A percentile compares a stretch with the other conserved stretches of the same genome.
phyloP scores from a whole-genome alignment of 176 grass and related monocot species.

The Panicum miliaceum region DNA sequence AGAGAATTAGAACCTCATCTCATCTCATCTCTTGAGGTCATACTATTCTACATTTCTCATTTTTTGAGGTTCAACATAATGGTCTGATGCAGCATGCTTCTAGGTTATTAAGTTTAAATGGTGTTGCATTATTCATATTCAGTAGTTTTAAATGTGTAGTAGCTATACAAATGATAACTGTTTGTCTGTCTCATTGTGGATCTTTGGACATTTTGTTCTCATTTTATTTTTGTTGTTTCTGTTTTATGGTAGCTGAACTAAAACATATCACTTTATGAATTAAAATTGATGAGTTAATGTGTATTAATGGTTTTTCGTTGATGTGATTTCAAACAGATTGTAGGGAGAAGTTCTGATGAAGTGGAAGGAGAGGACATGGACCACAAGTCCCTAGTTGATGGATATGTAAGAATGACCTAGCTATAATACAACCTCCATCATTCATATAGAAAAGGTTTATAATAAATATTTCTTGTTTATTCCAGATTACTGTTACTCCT shows the following conservation, averaged over 20 bases:
- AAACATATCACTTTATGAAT: not conserved
- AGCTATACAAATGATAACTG: conserved; percentile 25
- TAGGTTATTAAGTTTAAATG: conserved; percentile 21
- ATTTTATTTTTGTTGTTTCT: conserved; percentile 17
- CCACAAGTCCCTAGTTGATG: conserved; percentile 68
- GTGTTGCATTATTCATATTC: not conserved
- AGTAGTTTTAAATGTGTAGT: not conserved
- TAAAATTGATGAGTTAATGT: conserved; percentile 32
- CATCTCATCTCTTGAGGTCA: not conserved
- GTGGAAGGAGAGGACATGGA: conserved; percentile 70
- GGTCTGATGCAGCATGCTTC: not conserved
- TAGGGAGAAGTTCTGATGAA: conserved; percentile 40
- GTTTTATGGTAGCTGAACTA: conserved; percentile 30
- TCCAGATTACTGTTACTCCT: conserved; percentile 90
- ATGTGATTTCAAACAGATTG: conserved; percentile 50
- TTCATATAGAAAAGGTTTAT: conserved; percentile 10
- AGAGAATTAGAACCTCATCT: conserved; percentile 4
- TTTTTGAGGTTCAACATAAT: conserved; percentile 23
- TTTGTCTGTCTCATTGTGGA: conserved; percentile 1
- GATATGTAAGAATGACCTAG: conserved; percentile 76
- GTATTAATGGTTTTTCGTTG: conserved; percentile 22
- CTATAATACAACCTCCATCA: conserved; percentile 30
- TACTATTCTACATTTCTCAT: conserved; percentile 23
- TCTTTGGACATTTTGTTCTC: not conserved
- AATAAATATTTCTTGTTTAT: conserved; percentile 47